Evolutionary conservation across 768 basidiomycete genomes (phyloP).

Genomic region (Boletellus sp.): DNA sequence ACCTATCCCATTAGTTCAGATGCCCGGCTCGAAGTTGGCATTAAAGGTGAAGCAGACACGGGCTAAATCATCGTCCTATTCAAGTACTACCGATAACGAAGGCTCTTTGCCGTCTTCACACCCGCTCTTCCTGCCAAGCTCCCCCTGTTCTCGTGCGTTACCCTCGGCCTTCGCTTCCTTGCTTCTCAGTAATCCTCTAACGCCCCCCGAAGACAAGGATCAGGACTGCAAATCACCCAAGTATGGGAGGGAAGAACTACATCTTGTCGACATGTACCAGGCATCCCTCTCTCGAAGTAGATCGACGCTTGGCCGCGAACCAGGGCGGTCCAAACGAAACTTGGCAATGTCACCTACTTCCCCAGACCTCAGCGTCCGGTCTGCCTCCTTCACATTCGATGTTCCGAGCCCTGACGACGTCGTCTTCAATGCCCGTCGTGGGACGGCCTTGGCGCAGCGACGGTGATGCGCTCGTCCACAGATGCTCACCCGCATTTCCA

Average conservation of each 20-base stretch:
- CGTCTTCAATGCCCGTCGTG: slow-evolving; percentile 74
- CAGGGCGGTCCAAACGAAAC: slow-evolving; percentile 9
- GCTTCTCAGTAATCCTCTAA: slow-evolving; percentile 54
- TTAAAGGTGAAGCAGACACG: slow-evolving; percentile 66
- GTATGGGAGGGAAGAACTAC: slow-evolving; percentile 32
- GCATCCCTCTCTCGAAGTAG: slow-evolving; percentile 27
- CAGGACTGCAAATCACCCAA: slow-evolving; percentile 28
- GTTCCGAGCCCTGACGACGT: slow-evolving; percentile 90
- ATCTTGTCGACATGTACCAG: slow-evolving; percentile 28
- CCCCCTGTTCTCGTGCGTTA: slow-evolving; percentile 60
- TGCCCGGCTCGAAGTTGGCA: slow-evolving; percentile 63
- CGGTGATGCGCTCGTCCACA: slow-evolving; percentile 16
- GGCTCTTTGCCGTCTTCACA: slow-evolving; percentile 35
- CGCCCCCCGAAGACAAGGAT: slow-evolving; percentile 35
- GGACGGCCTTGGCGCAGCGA: slow-evolving; percentile 55
- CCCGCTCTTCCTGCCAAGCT: slow-evolving; percentile 56
- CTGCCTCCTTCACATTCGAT: slow-evolving; percentile 62
- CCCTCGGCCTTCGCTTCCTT: slow-evolving; percentile 77
- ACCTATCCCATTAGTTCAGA: slow-evolving; percentile 21
- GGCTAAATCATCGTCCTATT: slow-evolving; percentile 36
- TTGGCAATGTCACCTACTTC: slow-evolving; percentile 18
- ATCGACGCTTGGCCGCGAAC: slow-evolving; percentile 23
- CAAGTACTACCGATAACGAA: slow-evolving; percentile 40
- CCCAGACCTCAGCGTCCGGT: slow-evolving; percentile 34
- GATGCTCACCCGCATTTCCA: slow-evolving; percentile 1